Conservation (phyloP, 2,329 filamentous ascomycete species). For the Clarireedia sp. region DNA sequence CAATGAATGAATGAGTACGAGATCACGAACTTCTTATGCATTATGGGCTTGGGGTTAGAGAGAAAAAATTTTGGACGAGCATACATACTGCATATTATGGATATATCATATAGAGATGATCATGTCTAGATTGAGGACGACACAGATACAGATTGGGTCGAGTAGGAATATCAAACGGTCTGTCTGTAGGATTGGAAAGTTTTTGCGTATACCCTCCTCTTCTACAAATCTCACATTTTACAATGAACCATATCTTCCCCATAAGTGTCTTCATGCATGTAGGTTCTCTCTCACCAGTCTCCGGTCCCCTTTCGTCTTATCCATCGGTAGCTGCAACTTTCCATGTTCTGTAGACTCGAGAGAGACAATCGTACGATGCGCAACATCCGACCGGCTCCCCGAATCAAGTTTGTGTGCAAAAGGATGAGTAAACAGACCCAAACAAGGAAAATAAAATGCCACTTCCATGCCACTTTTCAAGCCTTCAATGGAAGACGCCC, state of each 20-base stretch:
- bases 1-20: slow-evolving; percentile 1
- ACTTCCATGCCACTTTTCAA: too few species aligned
- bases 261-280: too few species aligned
- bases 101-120: slow-evolving; percentile 9
- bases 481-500: too few species aligned
- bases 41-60: background rate
- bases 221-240: slow-evolving; percentile 1
- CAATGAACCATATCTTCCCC: background rate
- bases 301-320: too few species aligned
- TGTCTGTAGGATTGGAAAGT: slow-evolving; percentile 2
- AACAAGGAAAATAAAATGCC: too few species aligned
- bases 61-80: background rate
- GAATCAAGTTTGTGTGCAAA: too few species aligned
- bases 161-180: slow-evolving; percentile 3
- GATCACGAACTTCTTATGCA: slow-evolving; percentile 3
- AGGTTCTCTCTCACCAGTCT: too few species aligned
- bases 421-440: too few species aligned
- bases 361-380: too few species aligned
- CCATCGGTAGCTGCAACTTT: too few species aligned
- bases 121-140: slow-evolving; percentile 3
- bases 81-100: slow-evolving; percentile 6
- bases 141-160: slow-evolving; percentile 3
- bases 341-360: too few species aligned
- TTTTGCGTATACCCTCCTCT: slow-evolving; percentile 6
- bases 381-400: too few species aligned